Percentiles rank a stretch among this genome's conserved stretches.
These are phyloP conservation scores for Mitragyna speciosa DNA, from an alignment of 257 asterid species.

Conservation along the genomic window DNA sequence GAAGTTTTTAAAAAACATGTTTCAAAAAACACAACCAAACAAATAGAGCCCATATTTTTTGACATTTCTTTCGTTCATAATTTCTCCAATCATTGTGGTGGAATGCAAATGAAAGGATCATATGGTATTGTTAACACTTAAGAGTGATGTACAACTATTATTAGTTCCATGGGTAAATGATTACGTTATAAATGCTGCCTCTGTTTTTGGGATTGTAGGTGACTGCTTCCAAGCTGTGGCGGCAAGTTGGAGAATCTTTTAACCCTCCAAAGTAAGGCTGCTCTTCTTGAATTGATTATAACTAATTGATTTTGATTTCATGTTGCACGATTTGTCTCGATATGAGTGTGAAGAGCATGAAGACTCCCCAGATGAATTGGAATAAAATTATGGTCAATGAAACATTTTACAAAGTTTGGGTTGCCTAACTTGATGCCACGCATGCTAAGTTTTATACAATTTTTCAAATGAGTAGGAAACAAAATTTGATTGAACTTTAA, in stretches of 20 bases:
- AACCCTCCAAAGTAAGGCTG: constrained; percentile 79
- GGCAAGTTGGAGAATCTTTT: constrained; percentile 95
- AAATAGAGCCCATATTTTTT: too few species aligned
- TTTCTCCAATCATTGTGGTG: not conserved
- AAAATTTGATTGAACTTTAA: not conserved
- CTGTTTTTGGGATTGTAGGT: constrained; percentile 48
- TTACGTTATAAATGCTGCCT: constrained; percentile 10
- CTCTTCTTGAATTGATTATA: not conserved
- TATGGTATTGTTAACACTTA: not conserved
- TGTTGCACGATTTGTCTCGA: not conserved
- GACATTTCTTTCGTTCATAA: not conserved
- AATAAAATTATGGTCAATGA: not conserved
- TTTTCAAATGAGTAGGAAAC: not conserved
- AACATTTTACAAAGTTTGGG: not conserved
- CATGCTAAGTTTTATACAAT: not conserved
- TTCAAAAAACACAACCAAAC: too few species aligned
- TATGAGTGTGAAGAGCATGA: not conserved
- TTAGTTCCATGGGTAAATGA: not conserved
- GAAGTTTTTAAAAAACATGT: too few species aligned
- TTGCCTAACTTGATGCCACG: not conserved
- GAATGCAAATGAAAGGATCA: not conserved
- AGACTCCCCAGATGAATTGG: not conserved
- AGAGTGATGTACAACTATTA: not conserved
- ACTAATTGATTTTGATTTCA: not conserved
- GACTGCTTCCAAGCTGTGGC: constrained; percentile 89